Base-by-base conservation (phyloP, 805 yeast genomes). In the Barnettozyma sucrosica region DNA sequence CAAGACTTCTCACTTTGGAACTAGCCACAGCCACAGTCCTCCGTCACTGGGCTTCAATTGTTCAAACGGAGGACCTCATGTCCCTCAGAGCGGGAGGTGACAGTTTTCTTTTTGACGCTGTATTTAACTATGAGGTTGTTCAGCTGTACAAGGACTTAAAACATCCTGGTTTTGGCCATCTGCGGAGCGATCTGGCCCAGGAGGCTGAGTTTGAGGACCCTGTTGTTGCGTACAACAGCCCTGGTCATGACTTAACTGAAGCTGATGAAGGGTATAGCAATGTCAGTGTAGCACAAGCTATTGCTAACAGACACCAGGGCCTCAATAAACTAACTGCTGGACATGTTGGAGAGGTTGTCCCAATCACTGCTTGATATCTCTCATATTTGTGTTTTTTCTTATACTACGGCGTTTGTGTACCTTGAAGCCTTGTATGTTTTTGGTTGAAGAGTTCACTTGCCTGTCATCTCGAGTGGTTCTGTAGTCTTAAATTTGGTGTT, bases 1-100 rank as follows among this genome's bases (percentile, higher is more conserved):
- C 80, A 28, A 77, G 80, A 55, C 81, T 82, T 51, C 58, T 85
- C 63, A 46, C 53, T 2, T 18, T 44, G 28, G 13, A 45, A 19
- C 5, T 49, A 10, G 45, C 55, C 5, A 21, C 26, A 2, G n/a
- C 41, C 7, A 41, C 57, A 13, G 40, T 63, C 9, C 10, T 28
- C 21, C 54, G 50, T 20, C 49, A 55, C 43, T 59, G 63, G 63
- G 7, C 30, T 1, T 19, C 28, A 1, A 46, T 53, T 36, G 9
- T 34, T 10, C 24, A 24, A 8, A 13, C 41, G 7, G 51, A 47
- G 26, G 43, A 43, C 7, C 13, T 37, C 11, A 25, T 26, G 1
- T 24, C 9, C 13, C 19, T 33, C 21, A 24, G 26, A 18, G 42
- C 33, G 16, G 23, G 23, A 4, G 47, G 43, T 18, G 6, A 26